These are phyloP conservation scores for Verticillium zaregamsianum DNA, from an alignment of 2,329 filamentous ascomycete genomes.

Conservation along the genomic window DNA sequence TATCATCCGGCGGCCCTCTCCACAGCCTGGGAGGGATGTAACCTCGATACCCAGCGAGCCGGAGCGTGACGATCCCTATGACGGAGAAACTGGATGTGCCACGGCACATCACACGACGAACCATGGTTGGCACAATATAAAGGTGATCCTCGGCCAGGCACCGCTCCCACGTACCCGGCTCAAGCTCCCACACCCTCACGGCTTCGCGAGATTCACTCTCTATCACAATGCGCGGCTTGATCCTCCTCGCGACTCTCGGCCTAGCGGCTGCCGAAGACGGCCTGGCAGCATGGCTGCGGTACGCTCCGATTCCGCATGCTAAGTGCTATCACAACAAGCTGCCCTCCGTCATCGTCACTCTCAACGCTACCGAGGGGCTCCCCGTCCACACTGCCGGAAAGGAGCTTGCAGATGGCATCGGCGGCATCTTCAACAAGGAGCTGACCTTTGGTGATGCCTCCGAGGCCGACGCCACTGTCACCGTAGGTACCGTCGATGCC, in stretches of 20 bases:
- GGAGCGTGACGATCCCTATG: neutral
- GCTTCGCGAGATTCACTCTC: neutral
- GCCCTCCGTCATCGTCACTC: slow-evolving; percentile 44
- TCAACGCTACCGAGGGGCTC: slow-evolving; percentile 49
- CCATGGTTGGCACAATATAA: neutral
- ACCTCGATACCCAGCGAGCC: neutral
- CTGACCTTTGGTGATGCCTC: slow-evolving; percentile 23
- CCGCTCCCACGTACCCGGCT: neutral
- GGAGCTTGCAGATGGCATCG: slow-evolving; percentile 55
- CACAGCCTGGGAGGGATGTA: neutral
- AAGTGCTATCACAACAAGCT: slow-evolving; percentile 29
- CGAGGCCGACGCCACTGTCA: neutral
- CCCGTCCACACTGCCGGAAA: slow-evolving; percentile 56
- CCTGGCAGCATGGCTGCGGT: slow-evolving; percentile 59
- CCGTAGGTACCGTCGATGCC: slow-evolving; percentile 17
- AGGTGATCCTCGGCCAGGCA: neutral
- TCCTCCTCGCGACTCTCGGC: slow-evolving; percentile 23
- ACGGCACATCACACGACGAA: neutral
- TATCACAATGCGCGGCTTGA: slow-evolving; percentile 21
- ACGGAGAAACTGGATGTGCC: neutral
- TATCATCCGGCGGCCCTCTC: neutral
- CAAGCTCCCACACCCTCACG: neutral
- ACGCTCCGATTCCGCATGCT: slow-evolving; percentile 43
- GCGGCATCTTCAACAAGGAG: slow-evolving; percentile 49
- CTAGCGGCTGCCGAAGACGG: slow-evolving; percentile 54